These are phyloP conservation scores for Rhizophagus clarus DNA, from an alignment of 192 early-diverging fungal genomes.

Conservation along the genomic window DNA sequence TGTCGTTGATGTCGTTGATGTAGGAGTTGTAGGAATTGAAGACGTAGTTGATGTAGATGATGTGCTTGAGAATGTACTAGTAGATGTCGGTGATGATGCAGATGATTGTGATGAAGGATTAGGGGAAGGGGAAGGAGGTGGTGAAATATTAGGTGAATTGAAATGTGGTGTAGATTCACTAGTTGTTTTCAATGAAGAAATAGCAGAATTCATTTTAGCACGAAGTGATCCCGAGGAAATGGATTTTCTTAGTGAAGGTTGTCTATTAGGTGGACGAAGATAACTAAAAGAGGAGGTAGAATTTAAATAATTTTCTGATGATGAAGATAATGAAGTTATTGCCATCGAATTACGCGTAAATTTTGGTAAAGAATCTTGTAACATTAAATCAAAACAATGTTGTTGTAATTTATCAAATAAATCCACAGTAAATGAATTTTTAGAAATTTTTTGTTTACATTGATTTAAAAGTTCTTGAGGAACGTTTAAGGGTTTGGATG, in stretches of 20 bases:
- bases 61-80: neutral
- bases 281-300: neutral
- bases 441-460: slow-evolving; percentile 21
- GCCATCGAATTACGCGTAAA: slow-evolving; percentile 23
- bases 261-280: neutral
- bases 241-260: neutral
- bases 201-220: neutral
- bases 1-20: neutral
- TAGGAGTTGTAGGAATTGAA: neutral
- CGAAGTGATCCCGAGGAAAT: slow-evolving; percentile 19
- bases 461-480: slow-evolving; percentile 18
- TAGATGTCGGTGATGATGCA: neutral
- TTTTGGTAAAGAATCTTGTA: slow-evolving; percentile 35
- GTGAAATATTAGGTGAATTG: neutral
- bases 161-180: neutral
- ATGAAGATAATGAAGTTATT: neutral
- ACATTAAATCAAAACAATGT: slow-evolving; percentile 33
- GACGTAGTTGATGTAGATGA: neutral
- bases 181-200: neutral
- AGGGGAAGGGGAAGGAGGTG: neutral
- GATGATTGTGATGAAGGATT: neutral
- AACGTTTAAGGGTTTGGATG: slow-evolving; percentile 30
- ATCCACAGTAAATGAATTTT: neutral
- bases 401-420: slow-evolving; percentile 34
- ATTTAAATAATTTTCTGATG: neutral